phyloP scores from a whole-genome alignment of 2,329 filamentous ascomycete species.

The Ophiosphaerella herpotricha region DNA sequence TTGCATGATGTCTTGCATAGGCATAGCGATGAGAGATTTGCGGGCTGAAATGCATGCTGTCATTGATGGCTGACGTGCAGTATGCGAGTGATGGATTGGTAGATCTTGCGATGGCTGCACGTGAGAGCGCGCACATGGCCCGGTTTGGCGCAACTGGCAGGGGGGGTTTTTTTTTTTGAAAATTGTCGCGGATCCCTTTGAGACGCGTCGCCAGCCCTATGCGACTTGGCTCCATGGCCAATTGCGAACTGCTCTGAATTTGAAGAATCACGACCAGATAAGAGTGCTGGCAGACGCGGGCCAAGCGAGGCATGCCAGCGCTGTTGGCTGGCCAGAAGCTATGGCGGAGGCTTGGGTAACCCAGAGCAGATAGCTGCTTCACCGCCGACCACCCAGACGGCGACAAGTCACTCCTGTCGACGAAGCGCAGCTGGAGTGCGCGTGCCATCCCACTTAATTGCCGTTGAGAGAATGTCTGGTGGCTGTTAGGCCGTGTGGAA shows the following conservation, averaged over 20 bases:
- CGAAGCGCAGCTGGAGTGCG: constrained; percentile 6
- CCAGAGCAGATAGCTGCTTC: neutral
- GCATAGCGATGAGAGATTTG: too few relatives aligned
- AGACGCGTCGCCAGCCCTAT: constrained; percentile 1
- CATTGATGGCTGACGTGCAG: neutral
- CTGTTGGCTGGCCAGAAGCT: constrained; percentile 8
- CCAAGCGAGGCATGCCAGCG: constrained; percentile 6
- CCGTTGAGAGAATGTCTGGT: constrained; percentile 13
- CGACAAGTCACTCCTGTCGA: constrained; percentile 17
- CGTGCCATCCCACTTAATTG: neutral
- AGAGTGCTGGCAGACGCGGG: neutral
- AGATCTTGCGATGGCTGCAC: neutral
- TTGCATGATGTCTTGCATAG: neutral
- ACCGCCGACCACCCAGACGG: neutral
- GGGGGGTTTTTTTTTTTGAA: neutral
- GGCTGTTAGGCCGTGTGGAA: neutral
- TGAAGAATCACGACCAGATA: neutral
- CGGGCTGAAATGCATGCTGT: neutral
- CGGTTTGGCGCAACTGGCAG: neutral
- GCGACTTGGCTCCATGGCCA: neutral
- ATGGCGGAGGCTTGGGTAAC: constrained; percentile 8
- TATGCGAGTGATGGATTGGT: neutral
- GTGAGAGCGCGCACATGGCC: constrained; percentile 1
- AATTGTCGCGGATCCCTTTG: neutral
- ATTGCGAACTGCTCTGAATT: too few relatives aligned